These are phyloP conservation scores for Phellinidium pouzarii DNA, from an alignment of 1,284 basidiomycete genomes.

Conservation along the genomic window DNA sequence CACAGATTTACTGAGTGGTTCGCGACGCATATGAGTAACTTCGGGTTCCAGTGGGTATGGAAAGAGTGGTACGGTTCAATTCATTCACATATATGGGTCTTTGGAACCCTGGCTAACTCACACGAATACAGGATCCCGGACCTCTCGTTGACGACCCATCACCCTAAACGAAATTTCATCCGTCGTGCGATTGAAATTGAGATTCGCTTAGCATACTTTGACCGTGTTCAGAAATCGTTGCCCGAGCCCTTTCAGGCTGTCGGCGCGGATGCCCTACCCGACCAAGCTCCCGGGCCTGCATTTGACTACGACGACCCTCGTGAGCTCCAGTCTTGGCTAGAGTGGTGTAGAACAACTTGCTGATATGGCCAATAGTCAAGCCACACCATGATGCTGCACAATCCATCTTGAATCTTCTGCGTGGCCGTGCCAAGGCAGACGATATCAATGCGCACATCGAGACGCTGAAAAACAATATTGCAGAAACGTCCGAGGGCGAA, in stretches of 20 bases:
- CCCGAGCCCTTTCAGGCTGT: constrained; percentile 73
- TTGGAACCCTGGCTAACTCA: not conserved
- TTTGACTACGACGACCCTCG: constrained; percentile 80
- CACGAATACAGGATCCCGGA: constrained; percentile 75
- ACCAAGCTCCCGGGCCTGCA: constrained; percentile 74
- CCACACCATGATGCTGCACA: constrained; percentile 77
- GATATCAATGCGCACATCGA: constrained; percentile 78
- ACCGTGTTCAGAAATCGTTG: constrained; percentile 86
- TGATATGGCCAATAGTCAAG: constrained; percentile 40
- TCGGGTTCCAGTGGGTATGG: constrained; percentile 99
- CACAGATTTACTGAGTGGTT: constrained; percentile 92
- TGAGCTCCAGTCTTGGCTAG: constrained; percentile 28
- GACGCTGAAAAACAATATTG: constrained; percentile 54
- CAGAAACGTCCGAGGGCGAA: constrained; percentile 48
- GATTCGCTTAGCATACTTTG: constrained; percentile 88
- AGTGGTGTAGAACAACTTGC: not conserved
- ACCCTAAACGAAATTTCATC: constrained; percentile 86
- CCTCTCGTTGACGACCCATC: constrained; percentile 59
- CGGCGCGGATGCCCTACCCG: constrained; percentile 59
- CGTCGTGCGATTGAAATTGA: constrained; percentile 87
- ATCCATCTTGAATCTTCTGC: constrained; percentile 76
- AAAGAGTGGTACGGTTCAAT: constrained; percentile 82
- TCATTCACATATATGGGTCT: constrained; percentile 6
- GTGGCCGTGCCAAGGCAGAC: constrained; percentile 68
- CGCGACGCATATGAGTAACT: constrained; percentile 93